Percentiles rank a stretch among this genome's conserved stretches.
phyloP scores from a whole-genome alignment of 306 rosid species.

The Prunus campanulata region DNA sequence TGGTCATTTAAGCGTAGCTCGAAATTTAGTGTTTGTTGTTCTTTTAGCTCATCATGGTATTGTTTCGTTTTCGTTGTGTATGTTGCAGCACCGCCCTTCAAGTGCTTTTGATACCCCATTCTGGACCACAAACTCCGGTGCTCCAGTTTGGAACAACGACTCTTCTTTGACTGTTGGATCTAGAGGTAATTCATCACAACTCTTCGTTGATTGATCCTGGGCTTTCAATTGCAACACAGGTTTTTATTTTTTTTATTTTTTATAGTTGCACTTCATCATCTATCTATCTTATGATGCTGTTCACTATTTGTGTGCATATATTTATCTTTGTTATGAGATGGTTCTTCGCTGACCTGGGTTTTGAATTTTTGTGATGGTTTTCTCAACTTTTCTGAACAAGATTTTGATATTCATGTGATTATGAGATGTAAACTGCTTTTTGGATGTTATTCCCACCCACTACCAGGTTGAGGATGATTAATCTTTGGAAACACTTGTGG shows the following conservation, averaged over 20 bases:
- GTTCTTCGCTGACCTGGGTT: background rate
- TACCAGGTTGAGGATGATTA: background rate
- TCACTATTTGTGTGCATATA: no score
- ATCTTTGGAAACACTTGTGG: background rate
- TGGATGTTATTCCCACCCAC: background rate
- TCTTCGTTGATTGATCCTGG: no score
- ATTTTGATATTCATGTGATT: background rate
- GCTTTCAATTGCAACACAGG: no score
- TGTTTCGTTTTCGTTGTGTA: conserved; percentile 8
- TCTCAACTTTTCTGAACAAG: background rate
- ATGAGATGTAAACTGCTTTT: no score
- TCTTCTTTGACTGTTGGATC: conserved; percentile 62
- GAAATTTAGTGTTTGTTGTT: background rate
- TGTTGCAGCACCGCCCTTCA: conserved; percentile 73
- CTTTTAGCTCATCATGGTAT: background rate
- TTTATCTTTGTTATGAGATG: background rate
- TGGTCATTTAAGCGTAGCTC: background rate
- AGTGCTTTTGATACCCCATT: conserved; percentile 72
- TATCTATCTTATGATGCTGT: background rate
- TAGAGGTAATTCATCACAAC: conserved; percentile 45
- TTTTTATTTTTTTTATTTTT: no score
- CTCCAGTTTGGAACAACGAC: conserved; percentile 86
- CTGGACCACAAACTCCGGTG: conserved; percentile 90
- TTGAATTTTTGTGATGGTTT: background rate
- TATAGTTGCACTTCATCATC: background rate